Conservation (phyloP, 495 filamentous ascomycete species). For the Penicillium psychrofluorescens region DNA sequence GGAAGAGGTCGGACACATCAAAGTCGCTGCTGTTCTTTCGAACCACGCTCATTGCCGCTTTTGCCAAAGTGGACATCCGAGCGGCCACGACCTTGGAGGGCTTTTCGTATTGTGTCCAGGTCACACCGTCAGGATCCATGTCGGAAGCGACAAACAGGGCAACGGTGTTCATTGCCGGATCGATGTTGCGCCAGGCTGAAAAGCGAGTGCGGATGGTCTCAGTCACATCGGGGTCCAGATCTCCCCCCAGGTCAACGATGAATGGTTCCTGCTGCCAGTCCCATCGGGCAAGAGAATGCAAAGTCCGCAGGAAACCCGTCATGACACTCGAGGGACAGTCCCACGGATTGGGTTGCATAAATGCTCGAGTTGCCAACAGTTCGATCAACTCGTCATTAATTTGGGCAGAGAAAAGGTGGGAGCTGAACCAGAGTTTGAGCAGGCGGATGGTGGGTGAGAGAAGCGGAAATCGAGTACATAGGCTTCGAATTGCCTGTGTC, state of each 20-base stretch:
- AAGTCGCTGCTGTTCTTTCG: conserved; percentile 50
- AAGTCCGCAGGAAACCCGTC: conserved; percentile 73
- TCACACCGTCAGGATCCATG: conserved; percentile 65
- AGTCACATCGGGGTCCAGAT: conserved; percentile 47
- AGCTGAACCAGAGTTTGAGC: conserved; percentile 81
- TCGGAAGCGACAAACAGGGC: conserved; percentile 78
- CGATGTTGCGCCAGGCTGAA: conserved; percentile 69
- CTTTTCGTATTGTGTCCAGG: conserved; percentile 63
- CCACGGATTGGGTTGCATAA: conserved; percentile 81
- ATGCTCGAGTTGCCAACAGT: conserved; percentile 64
- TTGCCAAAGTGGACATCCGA: conserved; percentile 74
- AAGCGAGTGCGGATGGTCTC: conserved; percentile 61
- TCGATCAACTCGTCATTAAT: conserved; percentile 77
- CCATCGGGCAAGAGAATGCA: conserved; percentile 74
- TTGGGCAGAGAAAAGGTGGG: conserved; percentile 70
- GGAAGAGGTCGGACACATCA: conserved; percentile 58
- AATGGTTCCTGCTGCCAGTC: conserved; percentile 83
- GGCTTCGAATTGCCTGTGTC: conserved; percentile 68
- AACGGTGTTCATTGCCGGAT: conserved; percentile 78
- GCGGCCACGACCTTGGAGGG: conserved; percentile 78
- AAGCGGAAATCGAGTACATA: conserved; percentile 73
- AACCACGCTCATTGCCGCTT: conserved; percentile 56
- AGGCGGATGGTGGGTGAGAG: conserved; percentile 83
- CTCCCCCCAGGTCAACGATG: conserved; percentile 59
- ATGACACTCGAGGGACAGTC: conserved; percentile 66